Conservation (phyloP, 768 basidiomycete genomes). For the Gloeophyllum trabeum region DNA sequence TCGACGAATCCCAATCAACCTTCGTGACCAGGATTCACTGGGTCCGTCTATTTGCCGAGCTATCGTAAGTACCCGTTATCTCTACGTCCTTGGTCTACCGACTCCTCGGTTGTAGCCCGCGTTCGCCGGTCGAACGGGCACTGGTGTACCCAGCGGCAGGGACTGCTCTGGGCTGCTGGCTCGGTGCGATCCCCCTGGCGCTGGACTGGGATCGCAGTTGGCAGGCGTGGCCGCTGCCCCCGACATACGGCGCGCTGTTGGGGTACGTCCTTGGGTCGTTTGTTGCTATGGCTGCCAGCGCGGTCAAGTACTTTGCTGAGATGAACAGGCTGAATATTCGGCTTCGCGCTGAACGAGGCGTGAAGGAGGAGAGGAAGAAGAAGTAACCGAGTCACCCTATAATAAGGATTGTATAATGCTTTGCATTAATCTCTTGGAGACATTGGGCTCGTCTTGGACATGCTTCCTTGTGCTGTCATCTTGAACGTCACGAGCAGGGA, state of each 20-base stretch:
- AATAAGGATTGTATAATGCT: too few species aligned
- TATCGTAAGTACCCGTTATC: conserved; percentile 45
- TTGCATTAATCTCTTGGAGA: too few species aligned
- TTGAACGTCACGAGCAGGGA: too few species aligned
- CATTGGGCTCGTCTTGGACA: too few species aligned
- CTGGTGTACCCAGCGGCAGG: conserved; percentile 74
- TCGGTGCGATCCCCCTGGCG: conserved; percentile 73
- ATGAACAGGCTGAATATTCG: too few species aligned
- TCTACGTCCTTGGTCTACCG: conserved; percentile 2
- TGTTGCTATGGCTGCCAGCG: conserved; percentile 35
- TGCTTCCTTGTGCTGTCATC: too few species aligned
- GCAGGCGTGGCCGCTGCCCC: conserved; percentile 83
- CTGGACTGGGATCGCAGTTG: conserved; percentile 97
- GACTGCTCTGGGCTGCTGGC: conserved; percentile 66
- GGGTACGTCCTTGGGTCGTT: conserved; percentile 60
- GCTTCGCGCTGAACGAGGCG: not conserved
- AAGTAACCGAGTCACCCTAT: not conserved
- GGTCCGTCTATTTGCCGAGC: conserved; percentile 72
- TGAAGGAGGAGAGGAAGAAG: not conserved
- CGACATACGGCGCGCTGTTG: conserved; percentile 56
- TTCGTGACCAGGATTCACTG: conserved; percentile 53
- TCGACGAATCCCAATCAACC: conserved; percentile 15
- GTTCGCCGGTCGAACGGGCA: conserved; percentile 63
- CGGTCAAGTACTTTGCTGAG: conserved; percentile 16
- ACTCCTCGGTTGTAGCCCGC: conserved; percentile 23